Percentiles rank a stretch among this genome's conserved stretches.
These are phyloP conservation scores for Phialocephala subalpina DNA, from an alignment of 2,329 filamentous ascomycete genomes.

Conservation along the genomic window DNA sequence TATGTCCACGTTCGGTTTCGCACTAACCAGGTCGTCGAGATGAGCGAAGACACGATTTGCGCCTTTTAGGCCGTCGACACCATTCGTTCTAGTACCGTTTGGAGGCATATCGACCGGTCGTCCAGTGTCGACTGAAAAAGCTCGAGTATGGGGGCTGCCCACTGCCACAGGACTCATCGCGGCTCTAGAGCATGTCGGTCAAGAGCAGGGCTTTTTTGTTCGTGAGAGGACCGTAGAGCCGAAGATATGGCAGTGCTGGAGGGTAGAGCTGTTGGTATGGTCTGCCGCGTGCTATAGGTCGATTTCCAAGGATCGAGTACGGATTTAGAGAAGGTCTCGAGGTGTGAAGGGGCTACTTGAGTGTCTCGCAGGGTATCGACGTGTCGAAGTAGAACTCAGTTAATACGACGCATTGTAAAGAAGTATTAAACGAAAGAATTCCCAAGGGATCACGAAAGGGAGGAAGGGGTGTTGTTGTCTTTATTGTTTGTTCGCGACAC, in stretches of 20 bases:
- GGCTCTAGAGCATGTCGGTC: conserved; percentile 16
- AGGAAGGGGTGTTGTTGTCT: conserved; percentile 4
- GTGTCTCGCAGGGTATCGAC: background rate
- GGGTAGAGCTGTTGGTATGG: background rate
- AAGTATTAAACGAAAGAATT: background rate
- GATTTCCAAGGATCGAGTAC: background rate
- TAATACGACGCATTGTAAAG: conserved; percentile 1
- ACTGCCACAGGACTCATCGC: conserved; percentile 44
- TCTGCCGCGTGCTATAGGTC: background rate
- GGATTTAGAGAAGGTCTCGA: conserved; percentile 7
- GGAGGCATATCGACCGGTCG: conserved; percentile 32
- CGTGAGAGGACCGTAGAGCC: background rate
- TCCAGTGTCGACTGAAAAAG: conserved; percentile 36
- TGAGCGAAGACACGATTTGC: conserved; percentile 47
- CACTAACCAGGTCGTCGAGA: conserved; percentile 52
- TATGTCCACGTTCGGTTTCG: conserved; percentile 42
- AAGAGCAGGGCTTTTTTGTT: background rate
- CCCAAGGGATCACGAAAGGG: background rate
- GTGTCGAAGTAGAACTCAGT: background rate
- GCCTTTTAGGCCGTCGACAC: conserved; percentile 30
- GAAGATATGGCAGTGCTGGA: background rate
- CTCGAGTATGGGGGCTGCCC: conserved; percentile 34
- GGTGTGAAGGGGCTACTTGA: background rate
- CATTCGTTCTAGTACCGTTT: conserved; percentile 28
- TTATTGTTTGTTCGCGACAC: background rate